Conservation (phyloP, 2,329 filamentous ascomycete genomes). For the Emergomyces pasteurianus region DNA sequence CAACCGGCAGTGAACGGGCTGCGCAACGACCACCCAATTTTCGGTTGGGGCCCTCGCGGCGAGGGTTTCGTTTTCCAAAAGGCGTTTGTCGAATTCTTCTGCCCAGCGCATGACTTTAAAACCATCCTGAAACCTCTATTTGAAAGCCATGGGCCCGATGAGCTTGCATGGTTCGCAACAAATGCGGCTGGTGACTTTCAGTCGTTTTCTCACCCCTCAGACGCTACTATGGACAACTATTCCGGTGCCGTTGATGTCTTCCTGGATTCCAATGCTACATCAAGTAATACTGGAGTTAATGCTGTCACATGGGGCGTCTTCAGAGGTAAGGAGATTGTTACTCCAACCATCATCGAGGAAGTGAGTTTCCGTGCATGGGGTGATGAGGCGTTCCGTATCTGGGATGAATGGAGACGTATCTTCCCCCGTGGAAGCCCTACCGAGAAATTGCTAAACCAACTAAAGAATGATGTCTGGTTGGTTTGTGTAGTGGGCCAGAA, state of each 20-base stretch:
- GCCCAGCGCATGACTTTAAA: slow-evolving; percentile 61
- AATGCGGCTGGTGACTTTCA: slow-evolving; percentile 68
- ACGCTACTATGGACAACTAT: slow-evolving; percentile 13
- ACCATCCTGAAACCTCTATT: slow-evolving; percentile 51
- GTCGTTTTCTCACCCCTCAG: slow-evolving; percentile 39
- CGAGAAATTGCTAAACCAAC: slow-evolving; percentile 55
- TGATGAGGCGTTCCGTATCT: slow-evolving; percentile 93
- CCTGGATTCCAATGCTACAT: slow-evolving; percentile 38
- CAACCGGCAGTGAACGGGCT: slow-evolving; percentile 88
- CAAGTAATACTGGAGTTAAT: slow-evolving; percentile 54
- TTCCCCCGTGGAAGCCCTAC: slow-evolving; percentile 65
- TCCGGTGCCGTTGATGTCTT: slow-evolving; percentile 5
- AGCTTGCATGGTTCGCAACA: slow-evolving; percentile 77
- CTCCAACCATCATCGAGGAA: slow-evolving; percentile 91
- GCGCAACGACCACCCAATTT: slow-evolving; percentile 61
- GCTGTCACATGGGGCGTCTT: slow-evolving; percentile 97
- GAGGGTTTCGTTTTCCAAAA: slow-evolving; percentile 94
- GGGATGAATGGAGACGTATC: slow-evolving; percentile 83
- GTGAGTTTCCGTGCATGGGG: slow-evolving; percentile 89
- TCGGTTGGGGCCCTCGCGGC: slow-evolving; percentile 85
- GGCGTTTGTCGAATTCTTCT: slow-evolving; percentile 93
- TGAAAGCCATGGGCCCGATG: slow-evolving; percentile 45
- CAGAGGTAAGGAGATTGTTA: slow-evolving; percentile 88
- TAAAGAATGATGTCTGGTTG: slow-evolving; percentile 65
- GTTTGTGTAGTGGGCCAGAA: slow-evolving; percentile 54